These are phyloP conservation scores for Boletus sensibilis DNA, from an alignment of 768 basidiomycete genomes.

Conservation along the genomic window DNA sequence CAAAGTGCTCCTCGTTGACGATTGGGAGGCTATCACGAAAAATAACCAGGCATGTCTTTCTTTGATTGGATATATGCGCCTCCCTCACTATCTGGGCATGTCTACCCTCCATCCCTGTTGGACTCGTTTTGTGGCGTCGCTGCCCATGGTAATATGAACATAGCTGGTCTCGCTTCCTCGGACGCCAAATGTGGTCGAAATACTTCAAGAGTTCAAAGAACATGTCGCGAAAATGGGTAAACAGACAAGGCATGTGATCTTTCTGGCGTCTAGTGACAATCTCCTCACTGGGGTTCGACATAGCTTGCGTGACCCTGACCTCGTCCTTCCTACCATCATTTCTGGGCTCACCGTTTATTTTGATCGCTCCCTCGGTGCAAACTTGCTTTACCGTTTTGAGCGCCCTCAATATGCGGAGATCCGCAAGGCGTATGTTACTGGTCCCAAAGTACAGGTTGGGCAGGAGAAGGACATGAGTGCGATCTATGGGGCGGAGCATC, in stretches of 20 bases:
- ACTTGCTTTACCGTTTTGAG: constrained; percentile 92
- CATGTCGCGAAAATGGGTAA: constrained; percentile 51
- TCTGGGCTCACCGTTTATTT: constrained; percentile 90
- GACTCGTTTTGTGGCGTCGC: not conserved
- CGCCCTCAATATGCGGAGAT: constrained; percentile 88
- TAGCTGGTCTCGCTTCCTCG: constrained; percentile 87
- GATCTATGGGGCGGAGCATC: constrained; percentile 93
- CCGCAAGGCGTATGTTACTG: constrained; percentile 70
- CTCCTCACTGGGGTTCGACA: not conserved
- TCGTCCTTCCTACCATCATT: constrained; percentile 76
- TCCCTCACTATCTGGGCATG: not conserved
- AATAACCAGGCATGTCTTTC: constrained; percentile 68
- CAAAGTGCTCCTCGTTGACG: constrained; percentile 88
- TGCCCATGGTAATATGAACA: not conserved
- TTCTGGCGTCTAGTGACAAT: not conserved
- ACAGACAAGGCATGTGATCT: constrained; percentile 43
- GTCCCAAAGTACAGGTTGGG: constrained; percentile 61
- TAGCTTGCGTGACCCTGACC: constrained; percentile 67
- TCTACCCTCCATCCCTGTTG: not conserved
- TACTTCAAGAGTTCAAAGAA: constrained; percentile 76
- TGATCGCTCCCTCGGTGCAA: constrained; percentile 85
- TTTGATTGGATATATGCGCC: not conserved
- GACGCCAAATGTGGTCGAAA: constrained; percentile 69
- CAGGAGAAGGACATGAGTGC: constrained; percentile 85
- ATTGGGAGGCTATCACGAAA: constrained; percentile 98